Conservation (phyloP, 345 rosid species). For the Gossypium turneri region DNA sequence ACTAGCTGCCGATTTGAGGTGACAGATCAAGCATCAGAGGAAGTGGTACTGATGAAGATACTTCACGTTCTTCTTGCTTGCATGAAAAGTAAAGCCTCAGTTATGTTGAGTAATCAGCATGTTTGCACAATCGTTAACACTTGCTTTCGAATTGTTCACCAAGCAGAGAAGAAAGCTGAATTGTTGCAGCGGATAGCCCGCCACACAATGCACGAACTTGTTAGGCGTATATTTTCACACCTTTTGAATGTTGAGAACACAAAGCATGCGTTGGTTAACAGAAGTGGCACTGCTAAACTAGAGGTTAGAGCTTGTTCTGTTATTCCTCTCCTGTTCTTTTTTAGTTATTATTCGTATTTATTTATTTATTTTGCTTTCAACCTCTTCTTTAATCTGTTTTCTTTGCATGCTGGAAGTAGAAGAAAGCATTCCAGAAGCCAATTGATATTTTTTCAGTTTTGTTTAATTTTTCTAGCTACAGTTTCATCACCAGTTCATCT, state of each 20-base stretch:
- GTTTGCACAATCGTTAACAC: slow-evolving; percentile 95
- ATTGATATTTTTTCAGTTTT: slow-evolving; percentile 3
- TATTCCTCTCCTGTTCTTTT: slow-evolving; percentile 1
- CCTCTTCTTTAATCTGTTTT: neutral
- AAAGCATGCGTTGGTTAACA: slow-evolving; percentile 67
- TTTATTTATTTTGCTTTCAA: neutral
- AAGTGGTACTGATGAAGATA: slow-evolving; percentile 95
- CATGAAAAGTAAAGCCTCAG: slow-evolving; percentile 88
- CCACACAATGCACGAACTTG: slow-evolving; percentile 87
- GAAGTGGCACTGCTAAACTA: slow-evolving; percentile 47
- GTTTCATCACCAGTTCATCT: neutral
- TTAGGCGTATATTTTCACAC: slow-evolving; percentile 87
- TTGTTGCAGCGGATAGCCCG: slow-evolving; percentile 85
- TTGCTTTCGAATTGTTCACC: slow-evolving; percentile 96
- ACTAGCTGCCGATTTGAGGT: slow-evolving; percentile 98
- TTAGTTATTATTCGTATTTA: too few species aligned
- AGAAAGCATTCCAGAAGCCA: slow-evolving; percentile 7
- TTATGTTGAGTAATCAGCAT: slow-evolving; percentile 91
- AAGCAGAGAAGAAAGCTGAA: slow-evolving; percentile 78
- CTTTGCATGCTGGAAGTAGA: slow-evolving; percentile 2
- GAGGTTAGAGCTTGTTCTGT: slow-evolving; percentile 45
- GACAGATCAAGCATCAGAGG: slow-evolving; percentile 97
- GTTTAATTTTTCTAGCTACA: slow-evolving; percentile 15
- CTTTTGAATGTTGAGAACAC: slow-evolving; percentile 78
- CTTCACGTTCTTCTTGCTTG: slow-evolving; percentile 97